These are phyloP conservation scores for Auricularia cornea DNA, from an alignment of 768 basidiomycete species.

Conservation along the genomic window DNA sequence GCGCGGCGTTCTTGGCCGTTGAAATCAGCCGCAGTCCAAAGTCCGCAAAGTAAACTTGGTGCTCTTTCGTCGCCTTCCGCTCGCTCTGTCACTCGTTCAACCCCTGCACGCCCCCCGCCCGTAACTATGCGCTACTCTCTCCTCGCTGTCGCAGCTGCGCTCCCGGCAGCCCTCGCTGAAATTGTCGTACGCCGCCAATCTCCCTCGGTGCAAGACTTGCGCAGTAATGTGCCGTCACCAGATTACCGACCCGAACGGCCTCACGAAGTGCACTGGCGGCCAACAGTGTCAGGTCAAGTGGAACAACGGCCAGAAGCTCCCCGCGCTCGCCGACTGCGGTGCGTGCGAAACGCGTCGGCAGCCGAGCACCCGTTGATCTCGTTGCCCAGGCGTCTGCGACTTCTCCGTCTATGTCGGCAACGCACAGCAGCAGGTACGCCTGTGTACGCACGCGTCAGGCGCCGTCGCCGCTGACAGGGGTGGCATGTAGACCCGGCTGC, in stretches of 20 bases:
- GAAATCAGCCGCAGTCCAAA: not conserved
- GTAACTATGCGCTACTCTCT: not conserved
- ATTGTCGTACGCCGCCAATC: not conserved
- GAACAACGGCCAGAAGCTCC: not conserved
- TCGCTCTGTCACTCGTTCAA: not conserved
- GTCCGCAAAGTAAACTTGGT: not conserved
- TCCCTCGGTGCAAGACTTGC: not conserved
- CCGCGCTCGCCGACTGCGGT: not conserved
- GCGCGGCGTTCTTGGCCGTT: not conserved
- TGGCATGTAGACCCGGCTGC: not conserved
- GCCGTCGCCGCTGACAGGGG: not conserved
- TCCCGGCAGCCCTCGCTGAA: not conserved
- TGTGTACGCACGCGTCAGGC: not conserved
- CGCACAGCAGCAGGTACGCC: not conserved
- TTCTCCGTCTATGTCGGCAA: not conserved
- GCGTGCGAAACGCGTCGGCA: not conserved
- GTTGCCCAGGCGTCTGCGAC: not conserved
- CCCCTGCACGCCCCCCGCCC: not conserved
- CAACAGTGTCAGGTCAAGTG: not conserved
- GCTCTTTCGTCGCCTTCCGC: not conserved
- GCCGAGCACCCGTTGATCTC: not conserved
- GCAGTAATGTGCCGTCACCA: not conserved
- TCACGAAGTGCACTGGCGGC: slow-evolving; percentile 1
- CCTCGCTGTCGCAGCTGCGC: not conserved
- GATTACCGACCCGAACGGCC: not conserved